A percentile compares a stretch with the other conserved stretches of the same genome.
These are phyloP conservation scores for Daldinia bambusicola DNA, from an alignment of 495 filamentous ascomycete genomes.

Conservation along the genomic window DNA sequence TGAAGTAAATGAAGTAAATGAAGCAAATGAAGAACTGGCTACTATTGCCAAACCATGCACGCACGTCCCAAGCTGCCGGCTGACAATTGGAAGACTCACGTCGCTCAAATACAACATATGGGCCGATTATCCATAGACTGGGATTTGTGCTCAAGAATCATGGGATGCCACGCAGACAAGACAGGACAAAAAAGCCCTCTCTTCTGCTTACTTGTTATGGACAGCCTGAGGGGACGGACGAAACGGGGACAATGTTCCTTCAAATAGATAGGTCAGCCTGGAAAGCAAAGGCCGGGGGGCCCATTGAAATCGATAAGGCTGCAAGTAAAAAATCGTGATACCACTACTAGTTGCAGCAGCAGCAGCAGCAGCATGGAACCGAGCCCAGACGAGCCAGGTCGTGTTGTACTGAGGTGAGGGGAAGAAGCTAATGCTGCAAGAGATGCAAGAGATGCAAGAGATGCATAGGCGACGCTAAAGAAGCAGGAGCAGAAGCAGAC, in stretches of 20 bases:
- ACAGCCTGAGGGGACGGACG: not conserved
- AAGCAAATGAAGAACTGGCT: not conserved
- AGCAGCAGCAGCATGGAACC: conserved; percentile 3
- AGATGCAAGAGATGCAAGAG: conserved; percentile 45
- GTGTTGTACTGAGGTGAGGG: conserved; percentile 17
- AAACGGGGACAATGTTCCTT: conserved; percentile 12
- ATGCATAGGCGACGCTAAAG: conserved; percentile 42
- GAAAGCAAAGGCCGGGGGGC: conserved; percentile 6
- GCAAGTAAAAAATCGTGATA: conserved; percentile 30
- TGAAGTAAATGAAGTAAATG: not conserved
- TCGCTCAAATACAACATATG: conserved; percentile 5
- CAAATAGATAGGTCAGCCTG: conserved; percentile 11
- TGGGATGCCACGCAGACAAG: conserved; percentile 34
- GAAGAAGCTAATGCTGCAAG: conserved; percentile 43
- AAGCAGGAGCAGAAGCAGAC: conserved; percentile 1
- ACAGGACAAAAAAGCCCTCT: not conserved
- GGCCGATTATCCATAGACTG: conserved; percentile 12
- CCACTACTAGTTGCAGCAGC: conserved; percentile 28
- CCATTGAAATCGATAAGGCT: conserved; percentile 38
- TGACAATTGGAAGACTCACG: conserved; percentile 12
- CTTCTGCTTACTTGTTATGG: conserved; percentile 28
- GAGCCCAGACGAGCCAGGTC: conserved; percentile 4
- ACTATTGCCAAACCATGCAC: not conserved
- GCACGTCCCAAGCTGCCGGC: conserved; percentile 1
- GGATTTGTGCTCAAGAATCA: conserved; percentile 15